Percentiles rank a stretch among this genome's conserved stretches.
phyloP scores from a whole-genome alignment of 306 rosid species.

The Gillenia trifoliata region DNA sequence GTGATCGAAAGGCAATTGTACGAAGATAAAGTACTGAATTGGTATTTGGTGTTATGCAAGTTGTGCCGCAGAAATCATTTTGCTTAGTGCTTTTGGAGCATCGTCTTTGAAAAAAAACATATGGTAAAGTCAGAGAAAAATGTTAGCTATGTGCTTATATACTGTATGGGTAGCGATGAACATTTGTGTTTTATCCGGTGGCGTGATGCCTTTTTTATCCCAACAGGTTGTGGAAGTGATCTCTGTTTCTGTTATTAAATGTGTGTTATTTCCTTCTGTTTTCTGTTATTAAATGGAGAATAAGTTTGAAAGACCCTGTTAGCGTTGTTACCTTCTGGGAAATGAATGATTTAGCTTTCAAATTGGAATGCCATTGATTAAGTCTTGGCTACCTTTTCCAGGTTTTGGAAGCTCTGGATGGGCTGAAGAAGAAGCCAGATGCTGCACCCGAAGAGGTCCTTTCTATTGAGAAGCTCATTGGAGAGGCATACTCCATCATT shows the following conservation, averaged over 20 bases:
- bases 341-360: not conserved
- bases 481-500: slow-evolving; percentile 81
- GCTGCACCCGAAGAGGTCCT: slow-evolving; percentile 71
- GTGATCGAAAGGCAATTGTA: not conserved
- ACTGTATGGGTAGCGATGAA: not conserved
- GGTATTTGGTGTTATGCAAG: not conserved
- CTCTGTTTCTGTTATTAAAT: not conserved
- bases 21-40: not conserved
- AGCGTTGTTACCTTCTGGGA: not conserved
- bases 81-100: not conserved
- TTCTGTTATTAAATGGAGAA: not conserved
- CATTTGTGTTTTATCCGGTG: not conserved
- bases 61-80: not conserved
- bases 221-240: not conserved
- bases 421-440: slow-evolving; percentile 70
- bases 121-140: not conserved
- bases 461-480: slow-evolving; percentile 79
- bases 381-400: slow-evolving; percentile 24
- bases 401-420: slow-evolving; percentile 86
- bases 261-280: not conserved
- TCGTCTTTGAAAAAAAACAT: not conserved
- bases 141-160: not conserved
- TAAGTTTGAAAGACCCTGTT: not conserved
- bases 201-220: not conserved
- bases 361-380: not conserved